Evolutionary conservation across 805 yeast species (phyloP), one percentile per base, ranked within the genome.

Genomic region (Nakazawaea ambrosiae): DNA sequence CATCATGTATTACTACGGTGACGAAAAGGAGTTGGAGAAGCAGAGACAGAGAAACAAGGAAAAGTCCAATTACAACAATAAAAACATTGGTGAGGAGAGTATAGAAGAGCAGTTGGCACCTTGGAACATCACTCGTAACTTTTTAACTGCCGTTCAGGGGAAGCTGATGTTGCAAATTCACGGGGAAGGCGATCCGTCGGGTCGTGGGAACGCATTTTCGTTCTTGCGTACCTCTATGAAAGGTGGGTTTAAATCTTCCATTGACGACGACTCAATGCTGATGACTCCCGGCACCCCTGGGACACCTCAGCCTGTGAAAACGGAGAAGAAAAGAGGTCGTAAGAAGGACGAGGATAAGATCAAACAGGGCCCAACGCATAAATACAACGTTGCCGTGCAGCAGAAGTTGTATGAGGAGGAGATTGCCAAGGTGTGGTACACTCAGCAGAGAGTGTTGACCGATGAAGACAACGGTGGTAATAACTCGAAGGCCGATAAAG

Each of bases 131-230:
- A 79, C 96, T 0, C 71, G 87, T 43, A 92, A 92, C 57, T 92
- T 92, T 53, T 77, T 89, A 38, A 85, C 79, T 55, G 92, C 97
- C 2, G 88, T 95, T 18, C 97, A 89, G 54, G 95, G 96, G 39
- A 89, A 94, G 51, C 94, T 97, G 0, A 92, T 92, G 97, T 68
- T 92, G 30, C 96, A 88, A 53, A 73, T 92, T 19, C 86, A 86
- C 53, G 96, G 96, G 11, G 89, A 81, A 37, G 97, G 97, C 34
- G 97, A 92, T 56, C 95, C 96, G 2, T 78, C 95, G 0, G 95
- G 95, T 18, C 76, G 84, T 45, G 92, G 95, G 2, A 83, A 86
- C 46, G 95, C 90, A 0, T 84, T 84, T 47, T 86, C 96, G 8
- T 83, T 90, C 47, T 66, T 89, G 49, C 73, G 89, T 46, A 84